Evolutionary conservation across 2,329 filamentous ascomycete species (phyloP).

Genomic region (Xylaria sp.): DNA sequence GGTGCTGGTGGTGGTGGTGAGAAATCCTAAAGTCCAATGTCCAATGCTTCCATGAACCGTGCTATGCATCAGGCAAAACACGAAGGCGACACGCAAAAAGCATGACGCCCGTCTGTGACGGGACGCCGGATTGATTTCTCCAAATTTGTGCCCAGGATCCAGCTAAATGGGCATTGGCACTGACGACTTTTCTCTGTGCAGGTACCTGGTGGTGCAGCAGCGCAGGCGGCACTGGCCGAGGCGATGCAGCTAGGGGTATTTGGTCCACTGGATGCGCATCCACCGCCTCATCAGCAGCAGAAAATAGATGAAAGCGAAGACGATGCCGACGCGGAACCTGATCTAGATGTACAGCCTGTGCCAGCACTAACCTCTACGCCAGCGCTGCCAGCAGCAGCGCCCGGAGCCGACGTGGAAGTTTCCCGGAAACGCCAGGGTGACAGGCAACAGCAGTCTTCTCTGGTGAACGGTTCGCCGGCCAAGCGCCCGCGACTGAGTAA

Average conservation of each 20-base stretch:
- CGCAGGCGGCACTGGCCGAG: constrained; percentile 58
- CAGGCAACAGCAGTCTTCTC: constrained; percentile 56
- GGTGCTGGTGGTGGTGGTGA: too few species aligned
- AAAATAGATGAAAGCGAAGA: constrained; percentile 51
- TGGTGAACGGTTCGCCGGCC: constrained; percentile 66
- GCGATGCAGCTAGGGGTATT: constrained; percentile 65
- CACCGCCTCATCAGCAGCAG: constrained; percentile 50
- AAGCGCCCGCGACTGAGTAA: constrained; percentile 72
- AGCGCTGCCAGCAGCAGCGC: constrained; percentile 39
- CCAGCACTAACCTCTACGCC: constrained; percentile 48
- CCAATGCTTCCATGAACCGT: constrained; percentile 27
- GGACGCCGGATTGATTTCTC: constrained; percentile 42
- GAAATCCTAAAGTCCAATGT: constrained; percentile 22
- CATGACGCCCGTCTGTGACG: constrained; percentile 36
- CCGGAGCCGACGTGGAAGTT: constrained; percentile 55
- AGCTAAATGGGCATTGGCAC: constrained; percentile 53
- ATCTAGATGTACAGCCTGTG: constrained; percentile 49
- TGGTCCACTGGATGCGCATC: constrained; percentile 63
- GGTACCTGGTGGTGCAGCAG: constrained; percentile 59
- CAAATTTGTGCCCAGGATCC: constrained; percentile 45
- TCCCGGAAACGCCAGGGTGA: constrained; percentile 64
- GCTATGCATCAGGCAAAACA: constrained; percentile 43
- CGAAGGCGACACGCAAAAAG: constrained; percentile 36
- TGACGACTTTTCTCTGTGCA: constrained; percentile 57
- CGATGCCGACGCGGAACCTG: constrained; percentile 47